Evolutionary conservation across 1,139 yeast species (phyloP), one percentile per base, ranked within the genome.

Genomic region (Saccharomyces pastorianus): DNA sequence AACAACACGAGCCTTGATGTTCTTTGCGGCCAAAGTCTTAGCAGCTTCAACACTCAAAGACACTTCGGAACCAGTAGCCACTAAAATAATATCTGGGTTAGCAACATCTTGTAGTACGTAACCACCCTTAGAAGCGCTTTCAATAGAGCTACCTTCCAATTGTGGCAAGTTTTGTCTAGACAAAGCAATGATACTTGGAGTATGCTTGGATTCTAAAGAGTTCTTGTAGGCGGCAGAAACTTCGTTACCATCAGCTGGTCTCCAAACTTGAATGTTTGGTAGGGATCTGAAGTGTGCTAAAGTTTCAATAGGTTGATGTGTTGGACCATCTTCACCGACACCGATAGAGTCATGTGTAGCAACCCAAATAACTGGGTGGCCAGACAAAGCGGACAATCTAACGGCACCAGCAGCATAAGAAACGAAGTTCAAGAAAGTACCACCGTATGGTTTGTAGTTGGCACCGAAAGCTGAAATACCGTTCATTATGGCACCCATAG

Each of bases 211-310:
- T 71, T 80, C 83, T 61, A 93, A 68, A 55, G 99, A 88, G 64
- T 79, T 78, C 76, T 81, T 77, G 84, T 93, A 93, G 62, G 99
- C 96, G 70, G 98, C 99, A 64, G 97, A 88, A 63, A 88, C 85
- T 80, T 93, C 99, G 75, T 93, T 93, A 79, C 99, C 99, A 74
- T 95, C 99, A 71, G 99, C 99, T 66, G 99, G 99, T 83, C 99
- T 89, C 98, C 98, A 93, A 59, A 93, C 98, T 73, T 85, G 82
- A 67, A 84, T 70, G 81, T 95, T 95, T 78, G 99, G 99, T 68
- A 82, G 73, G 64, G 99, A 96, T 82, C 99, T 89, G 77, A 95
- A 84, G 76, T 93, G 99, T 59, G 98, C 96, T 73, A 93, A 79
- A 60, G 99, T 93, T 82, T 93, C 99, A 68, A 93, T 89, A 75